These are phyloP conservation scores for Psilocybe subaeruginosa DNA, from an alignment of 768 basidiomycete species.

Conservation along the genomic window DNA sequence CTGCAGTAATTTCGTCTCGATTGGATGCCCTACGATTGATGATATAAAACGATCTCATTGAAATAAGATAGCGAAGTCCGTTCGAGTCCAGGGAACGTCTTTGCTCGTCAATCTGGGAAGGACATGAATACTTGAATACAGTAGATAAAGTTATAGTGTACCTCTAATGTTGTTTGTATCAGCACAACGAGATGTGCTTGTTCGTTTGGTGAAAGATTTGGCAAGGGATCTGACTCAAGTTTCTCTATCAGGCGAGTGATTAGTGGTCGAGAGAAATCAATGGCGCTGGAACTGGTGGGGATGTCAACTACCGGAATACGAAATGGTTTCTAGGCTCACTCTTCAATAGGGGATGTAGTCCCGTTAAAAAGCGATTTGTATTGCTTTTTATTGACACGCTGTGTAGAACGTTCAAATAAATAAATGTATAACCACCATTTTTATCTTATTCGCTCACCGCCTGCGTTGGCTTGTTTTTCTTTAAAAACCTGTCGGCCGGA, in stretches of 20 bases:
- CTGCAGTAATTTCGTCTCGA: slow-evolving; percentile 47
- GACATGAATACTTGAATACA: slow-evolving; percentile 4
- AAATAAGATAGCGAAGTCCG: slow-evolving; percentile 90
- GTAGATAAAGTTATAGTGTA: slow-evolving; percentile 29
- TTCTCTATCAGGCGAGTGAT: slow-evolving; percentile 64
- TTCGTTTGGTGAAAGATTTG: slow-evolving; percentile 78
- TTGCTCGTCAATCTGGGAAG: slow-evolving; percentile 80
- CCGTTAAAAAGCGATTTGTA: slow-evolving; percentile 60
- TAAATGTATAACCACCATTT: background rate
- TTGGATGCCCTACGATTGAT: slow-evolving; percentile 67
- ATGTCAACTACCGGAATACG: background rate
- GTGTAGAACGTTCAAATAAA: background rate
- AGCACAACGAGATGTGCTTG: slow-evolving; percentile 83
- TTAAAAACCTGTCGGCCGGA: slow-evolving; percentile 59
- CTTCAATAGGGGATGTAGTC: slow-evolving; percentile 37
- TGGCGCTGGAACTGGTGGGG: slow-evolving; percentile 47
- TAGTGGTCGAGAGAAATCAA: slow-evolving; percentile 61
- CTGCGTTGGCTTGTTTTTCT: slow-evolving; percentile 30
- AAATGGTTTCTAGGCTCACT: slow-evolving; percentile 36
- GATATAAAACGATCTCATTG: slow-evolving; percentile 91
- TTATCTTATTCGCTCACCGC: slow-evolving; percentile 11
- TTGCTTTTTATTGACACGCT: slow-evolving; percentile 34
- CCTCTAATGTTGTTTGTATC: slow-evolving; percentile 88
- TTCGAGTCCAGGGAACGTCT: slow-evolving; percentile 89
- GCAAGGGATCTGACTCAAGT: slow-evolving; percentile 64